Evolutionary conservation across 2,329 filamentous ascomycete species (phyloP).

Genomic region (Ceratocystis alfenasii): DNA sequence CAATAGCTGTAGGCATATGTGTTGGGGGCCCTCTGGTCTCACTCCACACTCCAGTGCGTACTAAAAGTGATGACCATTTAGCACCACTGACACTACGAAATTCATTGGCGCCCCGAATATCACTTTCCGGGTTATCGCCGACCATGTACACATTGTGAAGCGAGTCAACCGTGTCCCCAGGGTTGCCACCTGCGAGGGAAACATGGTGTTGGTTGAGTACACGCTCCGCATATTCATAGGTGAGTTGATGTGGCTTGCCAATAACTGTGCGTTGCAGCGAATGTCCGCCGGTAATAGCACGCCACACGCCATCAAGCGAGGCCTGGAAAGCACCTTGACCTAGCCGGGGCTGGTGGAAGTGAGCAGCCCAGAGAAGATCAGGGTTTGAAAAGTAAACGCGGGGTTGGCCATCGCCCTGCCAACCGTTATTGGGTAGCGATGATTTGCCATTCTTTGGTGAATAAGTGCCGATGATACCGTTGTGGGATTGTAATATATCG

Average conservation of each 20-base stretch:
- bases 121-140: constrained; percentile 78
- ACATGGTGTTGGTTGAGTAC: constrained; percentile 52
- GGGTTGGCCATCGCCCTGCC: constrained; percentile 71
- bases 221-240: constrained; percentile 74
- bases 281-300: constrained; percentile 52
- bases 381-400: constrained; percentile 78
- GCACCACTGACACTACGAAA: constrained; percentile 55
- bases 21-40: constrained; percentile 38
- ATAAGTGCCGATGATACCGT: constrained; percentile 71
- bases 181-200: constrained; percentile 20
- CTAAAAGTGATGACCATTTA: constrained; percentile 66
- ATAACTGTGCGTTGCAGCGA: constrained; percentile 54
- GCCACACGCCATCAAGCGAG: constrained; percentile 70
- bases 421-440: constrained; percentile 59
- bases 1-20: constrained; percentile 51
- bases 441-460: constrained; percentile 57
- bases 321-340: constrained; percentile 86
- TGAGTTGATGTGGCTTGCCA: constrained; percentile 68
- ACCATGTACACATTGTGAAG: constrained; percentile 82
- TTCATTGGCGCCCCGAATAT: constrained; percentile 76
- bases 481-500: constrained; percentile 66
- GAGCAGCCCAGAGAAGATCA: constrained; percentile 79
- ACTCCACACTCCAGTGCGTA: constrained; percentile 66
- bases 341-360: constrained; percentile 71
- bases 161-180: constrained; percentile 26